Evolutionary conservation across 257 asterid species (phyloP).

Genomic region (Linaria vulgaris): DNA sequence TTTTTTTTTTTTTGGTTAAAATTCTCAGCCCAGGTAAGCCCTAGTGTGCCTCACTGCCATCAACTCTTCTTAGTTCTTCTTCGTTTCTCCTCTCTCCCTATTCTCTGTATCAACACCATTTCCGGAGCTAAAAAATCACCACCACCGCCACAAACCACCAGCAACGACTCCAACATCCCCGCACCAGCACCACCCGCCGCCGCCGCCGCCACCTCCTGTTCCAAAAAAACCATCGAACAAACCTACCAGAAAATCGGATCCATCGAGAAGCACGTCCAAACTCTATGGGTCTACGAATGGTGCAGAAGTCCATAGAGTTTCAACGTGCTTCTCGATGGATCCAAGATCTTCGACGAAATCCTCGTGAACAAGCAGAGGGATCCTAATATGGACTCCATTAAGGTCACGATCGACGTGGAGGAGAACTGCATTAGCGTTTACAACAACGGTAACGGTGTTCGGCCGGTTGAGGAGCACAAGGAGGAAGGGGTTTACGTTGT

Average conservation of each 20-base stretch:
- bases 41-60: too few species aligned
- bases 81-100: too few species aligned
- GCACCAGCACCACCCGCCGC: too few species aligned
- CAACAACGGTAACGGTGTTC: conserved; percentile 92
- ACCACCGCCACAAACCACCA: conserved; percentile 56
- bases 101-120: too few species aligned
- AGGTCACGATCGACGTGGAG: conserved; percentile 73
- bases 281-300: conserved; percentile 85
- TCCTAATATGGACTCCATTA: conserved; percentile 73
- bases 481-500: conserved; percentile 97
- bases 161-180: conserved; percentile 71
- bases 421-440: conserved; percentile 63
- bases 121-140: conserved; percentile 46
- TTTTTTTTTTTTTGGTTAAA: too few species aligned
- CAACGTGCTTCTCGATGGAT: conserved; percentile 88
- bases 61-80: too few species aligned
- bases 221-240: conserved; percentile 81
- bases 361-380: conserved; percentile 93
- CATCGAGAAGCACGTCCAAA: conserved; percentile 74
- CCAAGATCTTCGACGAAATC: conserved; percentile 93
- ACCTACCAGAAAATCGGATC: conserved; percentile 94
- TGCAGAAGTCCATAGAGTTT: conserved; percentile 51
- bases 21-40: too few species aligned
- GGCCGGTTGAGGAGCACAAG: conserved; percentile 94
- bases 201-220: conserved; percentile 20